These are phyloP conservation scores for Spraguea lophii DNA, from an alignment of 371 early-diverging fungal species.

Conservation along the genomic window DNA sequence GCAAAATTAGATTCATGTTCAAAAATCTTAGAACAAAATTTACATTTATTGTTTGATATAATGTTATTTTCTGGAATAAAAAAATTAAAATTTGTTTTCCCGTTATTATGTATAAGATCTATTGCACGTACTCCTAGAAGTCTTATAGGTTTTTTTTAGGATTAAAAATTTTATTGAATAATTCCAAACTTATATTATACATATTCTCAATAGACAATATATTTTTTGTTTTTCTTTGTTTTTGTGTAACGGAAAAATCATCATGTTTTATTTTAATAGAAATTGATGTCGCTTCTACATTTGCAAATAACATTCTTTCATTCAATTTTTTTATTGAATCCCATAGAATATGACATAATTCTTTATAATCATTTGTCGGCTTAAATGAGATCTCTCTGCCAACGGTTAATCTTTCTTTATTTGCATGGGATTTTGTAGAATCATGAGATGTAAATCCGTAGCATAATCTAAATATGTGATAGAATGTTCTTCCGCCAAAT, in stretches of 20 bases:
- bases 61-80: background rate
- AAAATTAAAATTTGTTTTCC: background rate
- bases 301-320: background rate
- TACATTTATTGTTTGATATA: background rate
- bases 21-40: slow-evolving; percentile 8
- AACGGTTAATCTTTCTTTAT: background rate
- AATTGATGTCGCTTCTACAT: background rate
- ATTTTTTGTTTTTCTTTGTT: slow-evolving; percentile 5
- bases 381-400: slow-evolving; percentile 7
- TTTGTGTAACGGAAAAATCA: slow-evolving; percentile 1
- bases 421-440: background rate
- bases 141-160: slow-evolving; percentile 1
- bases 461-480: slow-evolving; percentile 10
- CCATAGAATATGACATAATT: slow-evolving; percentile 4
- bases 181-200: background rate
- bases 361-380: slow-evolving; percentile 7
- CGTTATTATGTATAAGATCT: background rate
- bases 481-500: slow-evolving; percentile 17
- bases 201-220: slow-evolving; percentile 3
- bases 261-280: slow-evolving; percentile 16
- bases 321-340: background rate
- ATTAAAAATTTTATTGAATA: background rate
- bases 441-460: slow-evolving; percentile 8
- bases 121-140: slow-evolving; percentile 12
- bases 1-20: slow-evolving; percentile 2